Evolutionary conservation across 1,139 yeast genomes (phyloP), one percentile per base, ranked within the genome.

Genomic region (Lodderomyces beijingensis): DNA sequence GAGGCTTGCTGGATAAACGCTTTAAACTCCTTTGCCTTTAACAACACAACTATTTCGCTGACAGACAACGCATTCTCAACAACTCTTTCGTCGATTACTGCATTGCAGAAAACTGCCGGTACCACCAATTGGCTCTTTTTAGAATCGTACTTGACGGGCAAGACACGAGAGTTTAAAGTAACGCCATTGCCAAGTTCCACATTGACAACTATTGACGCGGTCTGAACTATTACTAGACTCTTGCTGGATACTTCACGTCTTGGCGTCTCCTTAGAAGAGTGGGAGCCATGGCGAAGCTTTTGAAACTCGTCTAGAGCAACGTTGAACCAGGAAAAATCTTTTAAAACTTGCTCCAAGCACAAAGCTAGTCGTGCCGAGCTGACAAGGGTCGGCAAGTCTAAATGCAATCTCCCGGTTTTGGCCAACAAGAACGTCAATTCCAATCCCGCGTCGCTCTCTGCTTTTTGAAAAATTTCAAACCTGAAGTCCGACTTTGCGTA

Each of bases 371-470:
- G 10, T 8, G 50, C 29, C 1, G 39, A 32, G 7, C 25, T 31
- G 1, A 29, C 25, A 28, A 48, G 49, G 31, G 47, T 47, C 3
- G 40, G 28, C 20, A 47, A 43, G 27, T 69, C 65, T 7, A 76
- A 36, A n/a, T 49, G 39, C 2, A 73, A 11, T 3, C 33, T 28
- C 0, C 70, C 64, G 0, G 56, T 50, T 39, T 77, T 77, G 0
- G 79, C 65, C 22, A 73, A 52, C 17, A 76, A 53, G 0, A 69
- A 29, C 0, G 79, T 73, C 12, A 64, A 48, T 32, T 70, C 73
- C 5, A 48, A 37, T 13, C 51, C 48, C 19, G 39, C 16, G 8
- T 42, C 43, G 8, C 47, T 45, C n/a, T 52, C 57, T 1, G 34
- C 25, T 24, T 56, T 57, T 15, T 51, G 45, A 32, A 65, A 62